Evolutionary conservation across 345 rosid species (phyloP).

Genomic region (Murraya paniculata): DNA sequence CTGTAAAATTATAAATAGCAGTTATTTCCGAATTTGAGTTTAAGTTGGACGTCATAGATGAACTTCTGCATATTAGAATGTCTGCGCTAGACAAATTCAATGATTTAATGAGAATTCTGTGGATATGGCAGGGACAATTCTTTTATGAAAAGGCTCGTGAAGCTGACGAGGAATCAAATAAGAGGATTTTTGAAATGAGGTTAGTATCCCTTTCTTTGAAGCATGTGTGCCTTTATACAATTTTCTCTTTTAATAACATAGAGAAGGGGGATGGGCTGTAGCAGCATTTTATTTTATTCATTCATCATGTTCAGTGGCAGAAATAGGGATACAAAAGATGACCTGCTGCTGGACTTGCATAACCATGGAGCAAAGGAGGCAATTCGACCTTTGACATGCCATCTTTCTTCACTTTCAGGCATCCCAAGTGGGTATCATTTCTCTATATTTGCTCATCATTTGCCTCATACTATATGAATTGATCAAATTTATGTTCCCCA

Average conservation of each 20-base stretch:
- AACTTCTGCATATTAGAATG: not conserved
- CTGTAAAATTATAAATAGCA: no score
- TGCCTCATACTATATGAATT: not conserved
- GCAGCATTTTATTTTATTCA: not conserved
- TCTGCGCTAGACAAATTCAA: not conserved
- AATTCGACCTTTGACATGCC: conserved; percentile 39
- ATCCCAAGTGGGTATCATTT: conserved; percentile 41
- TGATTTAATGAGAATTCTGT: conserved; percentile 2
- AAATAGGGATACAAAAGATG: conserved; percentile 23
- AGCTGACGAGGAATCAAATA: conserved; percentile 54
- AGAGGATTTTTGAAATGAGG: conserved; percentile 50
- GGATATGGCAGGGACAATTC: conserved; percentile 49
- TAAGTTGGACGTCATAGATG: not conserved
- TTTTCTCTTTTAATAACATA: not conserved
- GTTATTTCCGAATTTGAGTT: no score
- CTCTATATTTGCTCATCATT: conserved; percentile 8
- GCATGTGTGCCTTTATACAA: no score
- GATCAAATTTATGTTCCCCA: not conserved
- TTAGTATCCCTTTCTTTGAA: conserved; percentile 17
- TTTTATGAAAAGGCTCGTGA: conserved; percentile 42
- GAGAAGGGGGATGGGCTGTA: not conserved
- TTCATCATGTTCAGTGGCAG: conserved; percentile 16
- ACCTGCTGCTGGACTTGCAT: conserved; percentile 39
- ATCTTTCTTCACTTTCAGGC: conserved; percentile 49
- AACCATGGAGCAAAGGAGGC: conserved; percentile 42